A percentile compares a stretch with the other conserved stretches of the same genome.
phyloP scores from a whole-genome alignment of 1,284 basidiomycete species.

The Apiotrichum gamsii region DNA sequence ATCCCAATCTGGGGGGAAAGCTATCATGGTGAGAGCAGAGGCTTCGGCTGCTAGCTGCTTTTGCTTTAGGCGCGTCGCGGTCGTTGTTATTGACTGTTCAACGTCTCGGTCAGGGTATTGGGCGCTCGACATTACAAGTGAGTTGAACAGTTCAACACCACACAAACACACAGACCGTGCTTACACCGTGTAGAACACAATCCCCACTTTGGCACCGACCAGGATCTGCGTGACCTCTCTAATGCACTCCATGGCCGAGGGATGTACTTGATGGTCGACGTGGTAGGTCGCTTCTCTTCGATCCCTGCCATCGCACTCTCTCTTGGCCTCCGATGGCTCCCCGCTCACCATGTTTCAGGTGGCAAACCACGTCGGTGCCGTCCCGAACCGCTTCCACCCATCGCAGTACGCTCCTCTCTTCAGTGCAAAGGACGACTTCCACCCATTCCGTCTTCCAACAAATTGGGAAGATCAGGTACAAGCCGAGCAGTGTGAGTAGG shows the following conservation, averaged over 20 bases:
- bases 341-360: not conserved
- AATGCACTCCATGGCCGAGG: conserved; percentile 47
- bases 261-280: conserved; percentile 53
- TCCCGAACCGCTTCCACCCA: conserved; percentile 30
- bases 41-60: too few relatives aligned
- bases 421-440: conserved; percentile 35
- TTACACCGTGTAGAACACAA: too few relatives aligned
- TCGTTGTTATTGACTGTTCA: conserved; percentile 1
- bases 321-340: conserved; percentile 24
- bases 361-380: conserved; percentile 49
- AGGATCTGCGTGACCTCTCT: conserved; percentile 48
- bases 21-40: conserved; percentile 44
- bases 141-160: too few relatives aligned
- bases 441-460: conserved; percentile 46
- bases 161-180: too few relatives aligned
- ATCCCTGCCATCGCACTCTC: too few relatives aligned
- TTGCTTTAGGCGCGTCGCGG: too few relatives aligned
- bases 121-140: conserved; percentile 39
- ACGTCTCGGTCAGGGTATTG: conserved; percentile 37
- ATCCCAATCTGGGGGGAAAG: conserved; percentile 27
- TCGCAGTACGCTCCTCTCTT: conserved; percentile 8
- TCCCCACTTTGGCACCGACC: conserved; percentile 46
- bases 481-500: conserved; percentile 47
- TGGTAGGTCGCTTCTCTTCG: conserved; percentile 46
- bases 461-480: conserved; percentile 48